phyloP scores from a whole-genome alignment of 1,139 yeast species.

The Lodderomyces parapsilosis region DNA sequence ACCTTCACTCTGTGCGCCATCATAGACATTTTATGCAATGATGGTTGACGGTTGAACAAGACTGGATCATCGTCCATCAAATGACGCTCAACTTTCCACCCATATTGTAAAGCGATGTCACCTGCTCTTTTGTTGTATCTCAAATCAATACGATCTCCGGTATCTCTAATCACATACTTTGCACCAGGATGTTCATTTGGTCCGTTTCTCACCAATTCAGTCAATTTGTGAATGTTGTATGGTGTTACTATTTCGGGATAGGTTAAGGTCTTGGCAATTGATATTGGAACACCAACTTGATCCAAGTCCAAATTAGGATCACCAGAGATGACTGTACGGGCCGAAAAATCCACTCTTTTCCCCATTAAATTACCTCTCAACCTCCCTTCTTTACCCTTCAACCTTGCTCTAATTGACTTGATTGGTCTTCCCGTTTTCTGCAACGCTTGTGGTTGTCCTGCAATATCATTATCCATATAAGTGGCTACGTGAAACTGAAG shows the following conservation, averaged over 20 bases:
- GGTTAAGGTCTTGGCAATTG: constrained; percentile 91
- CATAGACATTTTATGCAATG: constrained; percentile 99
- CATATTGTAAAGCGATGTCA: constrained; percentile 94
- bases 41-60: constrained; percentile 97
- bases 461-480: constrained; percentile 98
- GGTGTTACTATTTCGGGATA: constrained; percentile 99
- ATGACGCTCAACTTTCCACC: constrained; percentile 99
- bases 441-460: constrained; percentile 99
- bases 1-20: constrained; percentile 99
- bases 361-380: constrained; percentile 99
- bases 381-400: constrained; percentile 99
- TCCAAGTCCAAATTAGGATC: constrained; percentile 97
- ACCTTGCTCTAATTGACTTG: constrained; percentile 95
- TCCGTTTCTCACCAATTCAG: constrained; percentile 93
- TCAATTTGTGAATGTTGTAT: constrained; percentile 87
- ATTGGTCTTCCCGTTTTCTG: constrained; percentile 99
- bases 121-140: constrained; percentile 98
- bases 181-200: constrained; percentile 99
- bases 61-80: constrained; percentile 97
- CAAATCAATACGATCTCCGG: constrained; percentile 97
- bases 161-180: constrained; percentile 94
- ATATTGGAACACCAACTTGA: constrained; percentile 97
- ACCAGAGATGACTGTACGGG: constrained; percentile 98
- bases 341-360: constrained; percentile 98
- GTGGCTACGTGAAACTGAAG: constrained; percentile 99